Evolutionary conservation across 1,139 yeast species (phyloP), one percentile per base, ranked within the genome.

Genomic region (Kurtzmaniella quercitrusa): DNA sequence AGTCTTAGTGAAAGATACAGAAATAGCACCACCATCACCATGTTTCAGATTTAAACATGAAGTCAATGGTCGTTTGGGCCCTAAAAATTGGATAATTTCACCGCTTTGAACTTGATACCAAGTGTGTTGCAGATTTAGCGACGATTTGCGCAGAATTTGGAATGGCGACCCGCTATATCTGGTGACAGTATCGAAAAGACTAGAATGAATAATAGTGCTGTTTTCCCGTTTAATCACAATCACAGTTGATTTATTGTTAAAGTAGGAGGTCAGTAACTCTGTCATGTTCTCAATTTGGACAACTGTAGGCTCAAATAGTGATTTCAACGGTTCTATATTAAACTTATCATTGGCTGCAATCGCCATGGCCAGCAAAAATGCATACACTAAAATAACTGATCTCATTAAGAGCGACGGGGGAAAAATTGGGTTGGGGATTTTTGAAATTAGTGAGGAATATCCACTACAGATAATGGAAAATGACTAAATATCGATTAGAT

Each of bases 11-110:
- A 55, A 48, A 15, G 49, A 18, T 1, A 59, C 62, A 1, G 45
- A 29, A 8, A 60, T 27, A 6, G 45, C 12, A 1, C 63, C 63
- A 2, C 63, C 65, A 37, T 52, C 56, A 2, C 65, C 65, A 25
- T 47, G 48, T 9, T 23, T 31, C 33, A 34, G 48, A 42, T 50
- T 49, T 39, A 59, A 50, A 38, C 63, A 59, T 8, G 59, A 62
- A 1, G 59, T 48, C 2, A 59, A 23, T 0, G 63, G 55, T 2
- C 46, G 25, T 10, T 43, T 42, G 10, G 47, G 46, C 2, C 60
- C 59, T 12, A 47, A 25, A 7, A 42, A 46, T 1, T 41, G 39
- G 3, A 36, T 25, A 8, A 41, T 10, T 4, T 42, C 43, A 2
- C 44, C 46, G 11, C 43, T 27, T 34, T 40, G 45, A 39, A 51